Evolutionary conservation across 345 rosid species (phyloP), one percentile per base, ranked within the genome.

Genomic region (Lumnitzera racemosa): DNA sequence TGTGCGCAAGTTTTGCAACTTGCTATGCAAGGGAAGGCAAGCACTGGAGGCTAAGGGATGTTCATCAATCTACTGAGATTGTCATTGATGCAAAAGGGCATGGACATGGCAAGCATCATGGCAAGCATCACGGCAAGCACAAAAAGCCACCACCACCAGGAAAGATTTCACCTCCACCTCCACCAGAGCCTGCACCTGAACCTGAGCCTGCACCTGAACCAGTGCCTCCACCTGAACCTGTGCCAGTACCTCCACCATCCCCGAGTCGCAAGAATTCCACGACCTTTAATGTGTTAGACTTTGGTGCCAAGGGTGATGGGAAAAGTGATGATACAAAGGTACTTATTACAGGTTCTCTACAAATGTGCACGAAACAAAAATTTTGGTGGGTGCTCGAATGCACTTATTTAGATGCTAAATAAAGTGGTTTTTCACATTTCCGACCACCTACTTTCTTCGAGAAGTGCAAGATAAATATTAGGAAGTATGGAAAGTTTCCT

Each of bases 231-330:
- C 62, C 70, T 25, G 31, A 27, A 27, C 31, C 31, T 27, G 31
- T 5, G 31, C 31, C 31, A 27, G 31, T 27, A 27, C 31, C 24
- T 2, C 67, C 56, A 15, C 15, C 57, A 48, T 12, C 51, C 17
- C 31, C 25, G 13, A 43, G 48, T 13, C 68, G 46, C 24, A 48
- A 46, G 20, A 62, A 61, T 58, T 61, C 78, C 2, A 48, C 66
- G 24, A 62, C 61, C 70, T 62, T 83, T 73, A 86, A 76, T 69
- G 91, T 86, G 54, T 53, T 84, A 7, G 68, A 75, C 49, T 78
- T 61, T 66, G 92, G 98, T 6, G 96, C 96, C 31, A 84, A 80
- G 76, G 96, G 96, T 55, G 90, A 86, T 57, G 95, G 98, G 20
- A 67, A 25, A 2, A 74, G 75, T 4, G 91, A 86, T 70, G 96